Base-by-base conservation (phyloP, 371 early-diverging fungal species). In the Capillidium rhysosporum region DNA sequence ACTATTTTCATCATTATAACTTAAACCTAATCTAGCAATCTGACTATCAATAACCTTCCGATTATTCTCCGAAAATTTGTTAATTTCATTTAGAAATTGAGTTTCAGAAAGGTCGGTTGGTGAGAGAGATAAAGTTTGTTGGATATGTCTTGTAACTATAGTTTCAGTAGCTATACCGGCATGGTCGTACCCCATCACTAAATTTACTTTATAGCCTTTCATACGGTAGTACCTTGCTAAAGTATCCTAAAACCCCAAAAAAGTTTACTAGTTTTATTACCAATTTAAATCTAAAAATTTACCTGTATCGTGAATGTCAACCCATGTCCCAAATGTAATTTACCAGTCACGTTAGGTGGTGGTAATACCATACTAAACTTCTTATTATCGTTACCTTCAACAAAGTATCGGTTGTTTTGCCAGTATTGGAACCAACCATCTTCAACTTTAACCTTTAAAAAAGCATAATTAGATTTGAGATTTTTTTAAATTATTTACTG, bases 321-420 rank as follows among this genome's bases (percentile, higher is more conserved):
- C 0, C 92, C 91, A 59, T 98, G 98, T 4, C 98, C 98, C 49
- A 95, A 73, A 62, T 98, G 98, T 18, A 98, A 70, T 16, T 76
- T 76, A 5, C 98, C 98, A 0, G 98, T 98, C 26, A 98, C 89
- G 64, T 98, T 98, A 24, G 98, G 98, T 10, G 98, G 98, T 8
- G 98, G 98, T 7, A 92, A 79, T 2, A 86, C 65, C 71, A 98
- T 89, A 2, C 73, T 72, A 56, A 76, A 79, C 1, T 54, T 43
- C 24, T 62, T 21, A 47, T 56, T 4, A 56, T 38, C 7, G 24
- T 46, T 30, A 49, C 45, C 24, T 29, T 57, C 56, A 57, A 63
- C 30, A 59, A 49, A 61, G 57, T 21, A 61, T 57, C 81, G 79
- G 63, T 74, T 69, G 0, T 63, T 49, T 43, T 75, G 69, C 81